Percentiles rank a stretch among this genome's conserved stretches.
These are phyloP conservation scores for Claviceps capensis DNA, from an alignment of 2,329 filamentous ascomycete species.

Conservation along the genomic window DNA sequence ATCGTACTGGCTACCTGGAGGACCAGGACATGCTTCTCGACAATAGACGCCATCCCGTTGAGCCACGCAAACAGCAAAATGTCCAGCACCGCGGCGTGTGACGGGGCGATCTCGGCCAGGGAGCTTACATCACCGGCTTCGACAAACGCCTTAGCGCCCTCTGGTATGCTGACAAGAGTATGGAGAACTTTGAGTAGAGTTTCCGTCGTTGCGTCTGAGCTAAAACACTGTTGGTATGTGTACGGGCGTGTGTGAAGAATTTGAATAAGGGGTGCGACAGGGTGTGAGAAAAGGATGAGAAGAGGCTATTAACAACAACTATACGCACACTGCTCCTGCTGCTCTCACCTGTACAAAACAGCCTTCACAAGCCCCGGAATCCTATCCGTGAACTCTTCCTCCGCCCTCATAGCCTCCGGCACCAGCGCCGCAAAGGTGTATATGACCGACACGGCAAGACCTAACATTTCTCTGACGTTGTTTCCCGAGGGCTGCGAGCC, in stretches of 20 bases:
- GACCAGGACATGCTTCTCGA: slow-evolving; percentile 18
- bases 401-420: slow-evolving; percentile 29
- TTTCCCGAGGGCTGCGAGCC: slow-evolving; percentile 27
- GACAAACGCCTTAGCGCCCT: slow-evolving; percentile 36
- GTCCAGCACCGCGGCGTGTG: slow-evolving; percentile 38
- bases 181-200: slow-evolving; percentile 44
- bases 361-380: slow-evolving; percentile 40
- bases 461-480: slow-evolving; percentile 46
- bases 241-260: neutral
- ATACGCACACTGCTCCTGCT: neutral
- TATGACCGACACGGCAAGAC: slow-evolving; percentile 47
- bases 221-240: slow-evolving; percentile 12
- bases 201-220: slow-evolving; percentile 36
- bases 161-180: slow-evolving; percentile 36
- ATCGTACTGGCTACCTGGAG: slow-evolving; percentile 34
- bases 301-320: too few species aligned
- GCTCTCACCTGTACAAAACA: slow-evolving; percentile 35
- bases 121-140: slow-evolving; percentile 36
- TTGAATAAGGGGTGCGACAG: too few species aligned
- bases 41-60: slow-evolving; percentile 25
- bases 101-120: slow-evolving; percentile 42
- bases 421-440: slow-evolving; percentile 48
- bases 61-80: slow-evolving; percentile 44
- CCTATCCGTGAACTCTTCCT: slow-evolving; percentile 35
- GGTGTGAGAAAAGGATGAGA: too few species aligned